phyloP scores from a whole-genome alignment of 2,329 filamentous ascomycete species.

The Alternaria gaisen region DNA sequence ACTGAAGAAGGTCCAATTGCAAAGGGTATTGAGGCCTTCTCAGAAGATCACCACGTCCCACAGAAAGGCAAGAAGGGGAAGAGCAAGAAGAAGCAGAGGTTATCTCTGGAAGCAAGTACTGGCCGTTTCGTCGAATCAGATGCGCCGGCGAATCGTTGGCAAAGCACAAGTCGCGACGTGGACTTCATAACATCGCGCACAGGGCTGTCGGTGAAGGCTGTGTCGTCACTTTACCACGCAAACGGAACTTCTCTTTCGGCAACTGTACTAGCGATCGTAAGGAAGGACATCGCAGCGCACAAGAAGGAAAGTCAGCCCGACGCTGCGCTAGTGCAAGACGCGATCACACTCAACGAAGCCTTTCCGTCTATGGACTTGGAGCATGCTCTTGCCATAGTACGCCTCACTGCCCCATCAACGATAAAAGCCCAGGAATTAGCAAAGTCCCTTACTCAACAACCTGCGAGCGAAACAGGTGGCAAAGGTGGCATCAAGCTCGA shows the following conservation, averaged over 20 bases:
- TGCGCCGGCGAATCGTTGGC: constrained; percentile 64
- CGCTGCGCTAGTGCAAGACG: constrained; percentile 58
- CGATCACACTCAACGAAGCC: constrained; percentile 63
- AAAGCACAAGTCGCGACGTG: constrained; percentile 64
- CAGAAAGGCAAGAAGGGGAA: constrained; percentile 54
- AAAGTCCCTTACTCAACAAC: constrained; percentile 58
- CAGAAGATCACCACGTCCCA: constrained; percentile 61
- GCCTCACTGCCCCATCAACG: constrained; percentile 65
- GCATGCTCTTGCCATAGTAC: constrained; percentile 63
- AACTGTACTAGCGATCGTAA: constrained; percentile 65
- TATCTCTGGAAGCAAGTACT: constrained; percentile 24
- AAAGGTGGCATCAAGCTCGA: constrained; percentile 59
- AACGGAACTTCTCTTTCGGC: constrained; percentile 64
- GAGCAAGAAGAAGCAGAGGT: constrained; percentile 52
- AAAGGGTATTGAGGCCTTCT: constrained; percentile 87
- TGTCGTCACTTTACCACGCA: constrained; percentile 67
- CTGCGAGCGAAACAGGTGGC: constrained; percentile 32
- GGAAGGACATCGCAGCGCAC: constrained; percentile 55
- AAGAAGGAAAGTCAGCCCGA: constrained; percentile 45
- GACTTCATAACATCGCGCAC: constrained; percentile 67
- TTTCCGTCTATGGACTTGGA: constrained; percentile 62
- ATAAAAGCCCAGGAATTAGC: constrained; percentile 68
- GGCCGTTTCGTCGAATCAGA: constrained; percentile 37
- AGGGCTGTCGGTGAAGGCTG: constrained; percentile 55
- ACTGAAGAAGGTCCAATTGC: constrained; percentile 52